Evolutionary conservation across 768 basidiomycete species (phyloP).

Genomic region (Xerocomellus chrysenteron): DNA sequence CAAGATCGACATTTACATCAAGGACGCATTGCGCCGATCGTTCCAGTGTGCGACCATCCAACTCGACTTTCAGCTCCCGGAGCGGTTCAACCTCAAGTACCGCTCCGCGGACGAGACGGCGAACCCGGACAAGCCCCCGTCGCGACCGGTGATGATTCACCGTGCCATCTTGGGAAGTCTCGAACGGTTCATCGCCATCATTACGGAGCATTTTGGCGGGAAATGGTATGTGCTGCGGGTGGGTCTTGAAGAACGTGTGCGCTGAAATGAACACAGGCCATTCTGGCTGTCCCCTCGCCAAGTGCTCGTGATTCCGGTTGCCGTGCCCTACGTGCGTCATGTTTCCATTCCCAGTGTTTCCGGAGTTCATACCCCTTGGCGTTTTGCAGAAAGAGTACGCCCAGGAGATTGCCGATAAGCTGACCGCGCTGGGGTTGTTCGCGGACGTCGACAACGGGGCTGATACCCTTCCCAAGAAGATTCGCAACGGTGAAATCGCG

Average conservation of each 20-base stretch:
- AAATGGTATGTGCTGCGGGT: slow-evolving; percentile 69
- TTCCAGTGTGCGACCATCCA: slow-evolving; percentile 99
- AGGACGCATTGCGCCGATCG: slow-evolving; percentile 86
- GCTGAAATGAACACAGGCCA: slow-evolving; percentile 55
- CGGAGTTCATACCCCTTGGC: slow-evolving; percentile 5
- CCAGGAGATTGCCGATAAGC: slow-evolving; percentile 66
- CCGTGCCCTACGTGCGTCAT: slow-evolving; percentile 75
- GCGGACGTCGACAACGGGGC: slow-evolving; percentile 91
- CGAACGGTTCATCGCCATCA: slow-evolving; percentile 95
- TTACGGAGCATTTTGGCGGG: slow-evolving; percentile 95
- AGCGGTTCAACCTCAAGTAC: slow-evolving; percentile 94
- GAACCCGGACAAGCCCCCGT: slow-evolving; percentile 51
- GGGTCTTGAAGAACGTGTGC: background rate
- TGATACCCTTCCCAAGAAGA: slow-evolving; percentile 95
- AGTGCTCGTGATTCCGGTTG: slow-evolving; percentile 91
- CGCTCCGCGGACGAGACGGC: slow-evolving; percentile 65
- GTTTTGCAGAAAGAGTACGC: slow-evolving; percentile 82
- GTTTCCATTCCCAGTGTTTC: background rate
- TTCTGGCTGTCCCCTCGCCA: slow-evolving; percentile 99
- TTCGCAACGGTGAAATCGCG: slow-evolving; percentile 93
- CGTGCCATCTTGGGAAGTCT: slow-evolving; percentile 92
- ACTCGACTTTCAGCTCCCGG: slow-evolving; percentile 97
- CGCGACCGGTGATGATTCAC: slow-evolving; percentile 96
- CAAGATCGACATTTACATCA: slow-evolving; percentile 97
- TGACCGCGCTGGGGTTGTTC: slow-evolving; percentile 71